Percentiles rank a stretch among this genome's conserved stretches.
phyloP scores from a whole-genome alignment of 169 alveolate genomes.

The Cryptosporidium parvum region DNA sequence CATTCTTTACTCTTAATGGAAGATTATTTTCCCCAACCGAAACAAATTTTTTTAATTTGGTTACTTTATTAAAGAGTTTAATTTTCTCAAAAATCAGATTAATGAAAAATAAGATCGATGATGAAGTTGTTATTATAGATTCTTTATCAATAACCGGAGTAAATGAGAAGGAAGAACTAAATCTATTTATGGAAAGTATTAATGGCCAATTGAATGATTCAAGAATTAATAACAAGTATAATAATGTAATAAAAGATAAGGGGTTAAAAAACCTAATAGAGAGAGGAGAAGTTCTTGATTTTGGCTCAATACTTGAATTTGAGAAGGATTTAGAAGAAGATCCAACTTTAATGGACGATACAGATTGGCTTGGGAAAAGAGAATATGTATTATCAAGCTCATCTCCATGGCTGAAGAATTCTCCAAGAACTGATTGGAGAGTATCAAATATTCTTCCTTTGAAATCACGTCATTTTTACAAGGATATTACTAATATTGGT shows the following conservation, averaged over 20 bases:
- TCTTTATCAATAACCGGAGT: constrained; percentile 42
- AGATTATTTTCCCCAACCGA: constrained; percentile 54
- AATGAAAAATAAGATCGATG: background rate
- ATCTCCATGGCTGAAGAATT: constrained; percentile 36
- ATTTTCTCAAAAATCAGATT: constrained; percentile 21
- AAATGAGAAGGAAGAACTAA: constrained; percentile 30
- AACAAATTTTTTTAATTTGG: constrained; percentile 33
- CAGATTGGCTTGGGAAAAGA: constrained; percentile 60
- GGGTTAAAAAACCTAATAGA: background rate
- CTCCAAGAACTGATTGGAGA: constrained; percentile 75
- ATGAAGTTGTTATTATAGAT: constrained; percentile 3
- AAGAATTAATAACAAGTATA: background rate
- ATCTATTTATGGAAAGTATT: constrained; percentile 24
- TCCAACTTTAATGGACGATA: constrained; percentile 36
- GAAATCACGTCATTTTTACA: constrained; percentile 28
- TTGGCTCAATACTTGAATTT: background rate
- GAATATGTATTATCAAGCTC: constrained; percentile 49
- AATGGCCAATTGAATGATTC: background rate
- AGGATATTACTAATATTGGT: constrained; percentile 67
- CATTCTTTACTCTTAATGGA: constrained; percentile 53
- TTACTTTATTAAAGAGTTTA: constrained; percentile 17
- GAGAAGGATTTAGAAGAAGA: constrained; percentile 49
- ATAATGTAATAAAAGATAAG: background rate
- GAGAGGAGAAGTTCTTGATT: constrained; percentile 53
- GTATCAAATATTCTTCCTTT: constrained; percentile 2